Conservation (phyloP, 495 filamentous ascomycete genomes). For the Achaetomiella virescens region DNA sequence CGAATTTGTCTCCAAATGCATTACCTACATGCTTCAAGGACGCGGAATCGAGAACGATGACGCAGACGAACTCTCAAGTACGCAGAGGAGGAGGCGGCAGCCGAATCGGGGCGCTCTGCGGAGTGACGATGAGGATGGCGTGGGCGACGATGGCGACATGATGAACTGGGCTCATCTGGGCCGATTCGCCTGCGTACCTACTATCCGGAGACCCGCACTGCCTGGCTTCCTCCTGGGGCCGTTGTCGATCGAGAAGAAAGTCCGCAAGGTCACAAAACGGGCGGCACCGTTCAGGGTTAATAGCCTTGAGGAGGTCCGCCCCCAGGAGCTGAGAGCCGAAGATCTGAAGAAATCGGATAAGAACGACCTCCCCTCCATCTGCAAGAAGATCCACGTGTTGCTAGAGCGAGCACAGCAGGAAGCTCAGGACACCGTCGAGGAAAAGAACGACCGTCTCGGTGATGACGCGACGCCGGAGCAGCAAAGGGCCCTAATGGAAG, state of each 20-base stretch:
- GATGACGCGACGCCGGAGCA: constrained; percentile 25
- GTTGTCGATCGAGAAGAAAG: constrained; percentile 79
- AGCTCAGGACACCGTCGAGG: constrained; percentile 37
- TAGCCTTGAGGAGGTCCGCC: constrained; percentile 59
- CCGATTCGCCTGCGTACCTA: constrained; percentile 61
- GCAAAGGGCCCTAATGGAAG: constrained; percentile 44
- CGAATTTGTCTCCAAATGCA: constrained; percentile 88
- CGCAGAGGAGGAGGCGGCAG: constrained; percentile 38
- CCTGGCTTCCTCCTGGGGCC: constrained; percentile 85
- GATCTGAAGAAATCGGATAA: constrained; percentile 69
- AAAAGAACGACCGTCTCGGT: constrained; percentile 29
- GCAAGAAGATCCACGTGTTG: constrained; percentile 54
- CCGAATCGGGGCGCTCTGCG: constrained; percentile 24
- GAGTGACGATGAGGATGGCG: constrained; percentile 37
- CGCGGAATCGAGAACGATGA: constrained; percentile 37
- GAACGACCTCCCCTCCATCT: constrained; percentile 64
- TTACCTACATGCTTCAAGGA: constrained; percentile 74
- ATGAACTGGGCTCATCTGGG: constrained; percentile 88
- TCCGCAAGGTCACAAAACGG: constrained; percentile 60
- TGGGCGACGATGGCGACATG: constrained; percentile 66
- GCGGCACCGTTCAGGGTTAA: constrained; percentile 56
- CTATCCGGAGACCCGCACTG: constrained; percentile 67
- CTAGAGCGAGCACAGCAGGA: constrained; percentile 36
- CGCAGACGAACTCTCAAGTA: constrained; percentile 39
- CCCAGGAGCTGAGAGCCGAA: constrained; percentile 62